Conservation (phyloP, 768 basidiomycete species). For the Leccinum aurantiacum region DNA sequence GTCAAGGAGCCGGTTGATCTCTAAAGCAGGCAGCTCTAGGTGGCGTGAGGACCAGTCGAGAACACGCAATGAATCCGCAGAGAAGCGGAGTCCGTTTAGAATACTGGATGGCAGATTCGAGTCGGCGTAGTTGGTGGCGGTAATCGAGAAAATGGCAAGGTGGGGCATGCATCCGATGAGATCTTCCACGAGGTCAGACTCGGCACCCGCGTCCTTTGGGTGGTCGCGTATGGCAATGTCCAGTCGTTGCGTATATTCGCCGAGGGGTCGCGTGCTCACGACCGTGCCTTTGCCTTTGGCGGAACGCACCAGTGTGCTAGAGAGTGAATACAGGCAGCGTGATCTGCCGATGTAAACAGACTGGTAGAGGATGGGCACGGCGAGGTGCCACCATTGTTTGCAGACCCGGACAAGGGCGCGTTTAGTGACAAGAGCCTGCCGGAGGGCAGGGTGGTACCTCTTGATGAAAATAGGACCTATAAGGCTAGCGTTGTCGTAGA, state of each 20-base stretch:
- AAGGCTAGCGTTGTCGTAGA: not conserved
- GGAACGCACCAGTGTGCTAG: not conserved
- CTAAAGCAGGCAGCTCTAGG: not conserved
- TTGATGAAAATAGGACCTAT: not conserved
- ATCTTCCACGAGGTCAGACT: not conserved
- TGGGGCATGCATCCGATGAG: not conserved
- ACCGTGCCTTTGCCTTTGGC: not conserved
- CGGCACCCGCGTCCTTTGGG: not conserved
- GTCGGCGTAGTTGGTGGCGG: not conserved
- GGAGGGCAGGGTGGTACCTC: not conserved
- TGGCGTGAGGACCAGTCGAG: not conserved
- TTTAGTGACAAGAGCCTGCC: not conserved
- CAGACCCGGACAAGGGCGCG: not conserved
- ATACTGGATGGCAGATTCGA: not conserved
- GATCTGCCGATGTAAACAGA: not conserved
- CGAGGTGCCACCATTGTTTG: not conserved
- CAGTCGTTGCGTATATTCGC: not conserved
- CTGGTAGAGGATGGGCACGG: not conserved
- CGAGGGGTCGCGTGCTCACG: not conserved
- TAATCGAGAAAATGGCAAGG: not conserved
- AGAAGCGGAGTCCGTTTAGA: not conserved
- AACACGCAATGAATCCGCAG: not conserved
- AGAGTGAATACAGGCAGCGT: not conserved
- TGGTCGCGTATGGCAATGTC: not conserved
- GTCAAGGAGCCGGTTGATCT: not conserved